Conservation (phyloP, 164 flowering plant genomes). For the Litsea cubeba region DNA sequence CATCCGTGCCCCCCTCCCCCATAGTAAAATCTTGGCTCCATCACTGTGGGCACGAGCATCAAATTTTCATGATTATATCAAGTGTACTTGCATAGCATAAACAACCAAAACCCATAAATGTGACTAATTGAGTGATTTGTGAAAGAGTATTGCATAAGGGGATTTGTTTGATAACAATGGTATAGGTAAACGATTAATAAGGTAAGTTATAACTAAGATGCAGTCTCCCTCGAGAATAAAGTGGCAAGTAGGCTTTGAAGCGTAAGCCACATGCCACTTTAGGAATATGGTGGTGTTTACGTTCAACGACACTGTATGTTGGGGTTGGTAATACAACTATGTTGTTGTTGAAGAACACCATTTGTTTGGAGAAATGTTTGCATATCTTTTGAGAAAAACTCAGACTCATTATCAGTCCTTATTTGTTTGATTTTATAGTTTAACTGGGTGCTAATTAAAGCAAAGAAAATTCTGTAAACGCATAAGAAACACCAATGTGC, state of each 20-base stretch:
- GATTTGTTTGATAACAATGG: not conserved
- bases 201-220: not conserved
- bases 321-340: not conserved
- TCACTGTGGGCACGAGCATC: not conserved
- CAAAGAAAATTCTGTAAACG: not conserved
- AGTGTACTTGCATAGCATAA: not conserved
- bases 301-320: not conserved
- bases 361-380: not conserved
- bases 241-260: not conserved
- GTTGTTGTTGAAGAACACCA: conserved; percentile 3
- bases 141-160: not conserved
- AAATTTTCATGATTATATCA: not conserved
- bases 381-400: not conserved
- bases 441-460: not conserved
- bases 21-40: too few relatives aligned
- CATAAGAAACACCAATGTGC: conserved; percentile 6
- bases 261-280: not conserved
- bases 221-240: not conserved
- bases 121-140: not conserved
- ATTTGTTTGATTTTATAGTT: not conserved
- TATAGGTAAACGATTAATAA: not conserved
- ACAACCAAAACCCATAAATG: not conserved
- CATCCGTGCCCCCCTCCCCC: too few relatives aligned
- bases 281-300: not conserved
- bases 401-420: not conserved